Evolutionary conservation across 768 basidiomycete genomes (phyloP), one percentile per base, ranked within the genome.

Genomic region (Russula sp.): DNA sequence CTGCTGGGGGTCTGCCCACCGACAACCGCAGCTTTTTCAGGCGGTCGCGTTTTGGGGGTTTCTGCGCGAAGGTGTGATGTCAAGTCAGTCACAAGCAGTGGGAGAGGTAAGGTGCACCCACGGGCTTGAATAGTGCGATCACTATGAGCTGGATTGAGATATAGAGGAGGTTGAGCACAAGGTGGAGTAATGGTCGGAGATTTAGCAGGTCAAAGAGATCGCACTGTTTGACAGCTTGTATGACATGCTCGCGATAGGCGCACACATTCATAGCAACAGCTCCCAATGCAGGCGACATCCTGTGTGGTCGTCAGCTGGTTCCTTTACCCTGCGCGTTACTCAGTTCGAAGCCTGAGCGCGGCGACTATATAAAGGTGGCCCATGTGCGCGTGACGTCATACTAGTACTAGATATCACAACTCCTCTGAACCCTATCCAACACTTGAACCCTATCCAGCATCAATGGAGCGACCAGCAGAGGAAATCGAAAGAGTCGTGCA

Each of bases 101-200:
- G 31, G 44, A 57, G 34, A 22, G 14, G 31, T 18, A 5, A 27
- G 16, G 6, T 8, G 1, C 4, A 65, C 68, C 32, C 34, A 74
- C 73, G 1, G 78, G 77, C 67, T 78, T 79, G 72, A 79, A 82
- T 4, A 77, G n/a, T 35, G 68, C 63, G 27, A 78, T 74, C 34
- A 80, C 72, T 54, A 77, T 37, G 11, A 67, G 37, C 64, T 81
- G 79, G 3, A 74, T 65, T 13, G 75, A 50, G 16, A 77, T 63
- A 61, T 81, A 80, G 44, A 66, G 47, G 27, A 66, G 18, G 54
- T 69, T 57, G 59, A 76, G 67, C 40, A 70, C 20, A 31, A 62
- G 31, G 6, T 35, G 40, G 22, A 68, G 7, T 40, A 65, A 9
- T 48, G 44, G 58, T 20, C 48, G 56, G 22, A 52, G 64, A 49